These are phyloP conservation scores for Suillus subaureus DNA, from an alignment of 768 basidiomycete genomes.

Conservation along the genomic window DNA sequence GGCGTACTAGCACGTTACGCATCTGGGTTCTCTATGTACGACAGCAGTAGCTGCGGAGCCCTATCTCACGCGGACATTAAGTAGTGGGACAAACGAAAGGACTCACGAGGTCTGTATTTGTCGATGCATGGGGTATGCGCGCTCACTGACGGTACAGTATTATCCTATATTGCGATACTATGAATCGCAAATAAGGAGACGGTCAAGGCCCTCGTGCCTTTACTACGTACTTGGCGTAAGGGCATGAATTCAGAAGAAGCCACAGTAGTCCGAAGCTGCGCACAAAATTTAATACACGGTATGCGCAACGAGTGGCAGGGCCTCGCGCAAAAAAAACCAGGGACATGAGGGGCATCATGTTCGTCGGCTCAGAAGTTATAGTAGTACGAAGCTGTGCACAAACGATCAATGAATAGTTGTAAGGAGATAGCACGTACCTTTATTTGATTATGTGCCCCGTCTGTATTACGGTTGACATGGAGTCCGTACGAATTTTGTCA, in stretches of 20 bases:
- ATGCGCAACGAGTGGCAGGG: not conserved
- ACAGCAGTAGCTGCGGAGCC: not conserved
- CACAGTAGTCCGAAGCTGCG: not conserved
- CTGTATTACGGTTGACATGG: not conserved
- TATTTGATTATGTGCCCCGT: not conserved
- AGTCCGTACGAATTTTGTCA: not conserved
- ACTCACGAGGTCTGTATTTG: not conserved
- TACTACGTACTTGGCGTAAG: not conserved
- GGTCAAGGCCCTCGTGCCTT: not conserved
- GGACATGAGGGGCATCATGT: not conserved
- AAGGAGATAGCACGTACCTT: not conserved
- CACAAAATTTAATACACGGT: not conserved
- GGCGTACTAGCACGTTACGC: not conserved
- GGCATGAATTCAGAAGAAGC: not conserved
- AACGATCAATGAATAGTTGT: not conserved
- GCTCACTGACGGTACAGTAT: not conserved
- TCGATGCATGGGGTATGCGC: not conserved
- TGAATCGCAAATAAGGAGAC: not conserved
- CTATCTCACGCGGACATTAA: not conserved
- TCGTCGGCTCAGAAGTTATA: not conserved
- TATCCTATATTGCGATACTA: not conserved
- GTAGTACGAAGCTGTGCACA: not conserved
- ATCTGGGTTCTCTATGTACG: not conserved
- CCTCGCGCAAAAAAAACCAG: not conserved
- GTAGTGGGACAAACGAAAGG: no score